Evolutionary conservation across 2,329 filamentous ascomycete genomes (phyloP).

Genomic region (Colletotrichum lentis): DNA sequence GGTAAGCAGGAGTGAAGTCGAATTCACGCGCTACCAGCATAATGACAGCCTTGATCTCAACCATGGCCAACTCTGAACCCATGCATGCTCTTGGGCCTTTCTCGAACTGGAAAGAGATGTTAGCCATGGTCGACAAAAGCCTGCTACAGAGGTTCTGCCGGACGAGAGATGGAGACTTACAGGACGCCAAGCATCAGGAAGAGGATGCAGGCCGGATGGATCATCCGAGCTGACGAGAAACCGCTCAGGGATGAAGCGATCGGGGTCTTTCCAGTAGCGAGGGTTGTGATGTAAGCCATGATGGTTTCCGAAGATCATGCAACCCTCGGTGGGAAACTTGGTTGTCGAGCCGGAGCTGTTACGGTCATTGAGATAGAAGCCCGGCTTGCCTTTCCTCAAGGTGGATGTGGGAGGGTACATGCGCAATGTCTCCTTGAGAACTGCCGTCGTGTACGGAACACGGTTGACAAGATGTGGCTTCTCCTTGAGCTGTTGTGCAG

Average conservation of each 20-base stretch:
- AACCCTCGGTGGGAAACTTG: constrained; percentile 15
- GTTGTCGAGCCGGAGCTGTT: neutral
- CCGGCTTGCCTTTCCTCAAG: constrained; percentile 39
- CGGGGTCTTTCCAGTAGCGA: constrained; percentile 17
- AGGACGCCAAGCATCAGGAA: constrained; percentile 21
- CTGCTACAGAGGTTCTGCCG: too few relatives aligned
- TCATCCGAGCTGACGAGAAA: constrained; percentile 3
- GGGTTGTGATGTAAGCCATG: constrained; percentile 22
- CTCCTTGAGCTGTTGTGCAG: constrained; percentile 50
- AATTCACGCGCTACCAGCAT: constrained; percentile 18
- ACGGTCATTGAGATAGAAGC: constrained; percentile 8
- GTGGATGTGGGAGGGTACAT: constrained; percentile 47
- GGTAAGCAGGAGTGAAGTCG: constrained; percentile 14
- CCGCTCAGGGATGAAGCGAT: constrained; percentile 11
- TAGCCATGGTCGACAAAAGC: neutral
- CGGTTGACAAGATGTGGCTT: constrained; percentile 58
- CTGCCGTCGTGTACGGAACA: constrained; percentile 58
- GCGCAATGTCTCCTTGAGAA: constrained; percentile 51
- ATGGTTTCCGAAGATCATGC: constrained; percentile 23
- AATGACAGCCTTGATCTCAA: constrained; percentile 18
- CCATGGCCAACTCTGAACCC: constrained; percentile 26
- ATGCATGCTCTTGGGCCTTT: constrained; percentile 22
- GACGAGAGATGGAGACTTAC: neutral
- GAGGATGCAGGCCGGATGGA: constrained; percentile 11
- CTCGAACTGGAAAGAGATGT: constrained; percentile 2